Conservation (phyloP, 1,284 basidiomycete genomes). For the Sporisorium reilianum region DNA sequence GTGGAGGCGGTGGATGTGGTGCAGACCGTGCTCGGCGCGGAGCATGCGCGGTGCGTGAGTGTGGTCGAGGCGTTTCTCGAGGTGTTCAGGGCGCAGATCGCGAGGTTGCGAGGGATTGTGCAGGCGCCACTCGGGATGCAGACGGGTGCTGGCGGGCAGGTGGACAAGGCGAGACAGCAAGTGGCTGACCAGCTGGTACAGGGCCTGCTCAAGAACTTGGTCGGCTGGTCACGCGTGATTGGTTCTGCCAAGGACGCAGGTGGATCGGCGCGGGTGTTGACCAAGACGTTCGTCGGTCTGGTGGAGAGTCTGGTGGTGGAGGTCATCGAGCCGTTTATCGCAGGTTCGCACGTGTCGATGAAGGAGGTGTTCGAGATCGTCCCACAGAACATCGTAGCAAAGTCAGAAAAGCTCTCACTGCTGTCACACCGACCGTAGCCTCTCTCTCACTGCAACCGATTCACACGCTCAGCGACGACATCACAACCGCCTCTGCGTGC, state of each 20-base stretch:
- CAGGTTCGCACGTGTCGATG: background rate
- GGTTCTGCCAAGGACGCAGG: background rate
- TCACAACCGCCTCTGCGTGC: background rate
- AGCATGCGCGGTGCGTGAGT: conserved; percentile 28
- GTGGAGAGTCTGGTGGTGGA: conserved; percentile 10
- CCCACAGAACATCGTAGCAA: background rate
- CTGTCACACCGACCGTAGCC: background rate
- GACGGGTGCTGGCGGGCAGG: background rate
- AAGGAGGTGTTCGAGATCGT: background rate
- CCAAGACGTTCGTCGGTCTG: background rate
- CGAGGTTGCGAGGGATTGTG: conserved; percentile 18
- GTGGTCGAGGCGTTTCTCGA: conserved; percentile 27
- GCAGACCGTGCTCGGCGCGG: conserved; percentile 30
- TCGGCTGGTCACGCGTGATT: conserved; percentile 1
- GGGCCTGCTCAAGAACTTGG: conserved; percentile 12
- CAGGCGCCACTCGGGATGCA: background rate
- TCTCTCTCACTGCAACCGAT: too few species aligned
- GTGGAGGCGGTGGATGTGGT: conserved; percentile 44
- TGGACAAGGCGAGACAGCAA: background rate
- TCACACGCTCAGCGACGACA: too few species aligned
- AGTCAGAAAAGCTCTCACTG: conserved; percentile 3
- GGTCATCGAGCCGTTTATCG: conserved; percentile 3
- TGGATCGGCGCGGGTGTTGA: background rate
- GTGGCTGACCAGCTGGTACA: conserved; percentile 4
- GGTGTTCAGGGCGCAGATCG: conserved; percentile 9